Conservation (phyloP, 2,329 filamentous ascomycete species). For the Apiospora kogelbergensis region DNA sequence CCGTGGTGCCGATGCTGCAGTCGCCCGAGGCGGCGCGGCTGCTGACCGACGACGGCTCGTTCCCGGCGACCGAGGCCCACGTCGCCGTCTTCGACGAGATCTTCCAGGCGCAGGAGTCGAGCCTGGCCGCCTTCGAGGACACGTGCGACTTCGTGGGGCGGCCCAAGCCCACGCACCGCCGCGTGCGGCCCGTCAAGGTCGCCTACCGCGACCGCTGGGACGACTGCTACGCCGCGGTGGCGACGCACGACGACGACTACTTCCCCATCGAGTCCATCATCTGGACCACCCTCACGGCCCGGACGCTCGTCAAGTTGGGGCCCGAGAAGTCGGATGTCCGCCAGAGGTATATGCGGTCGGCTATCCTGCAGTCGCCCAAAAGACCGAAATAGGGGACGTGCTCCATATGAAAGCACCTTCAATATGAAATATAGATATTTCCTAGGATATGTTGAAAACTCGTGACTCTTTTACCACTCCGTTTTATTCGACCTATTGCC, state of each 20-base stretch:
- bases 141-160: slow-evolving; percentile 23
- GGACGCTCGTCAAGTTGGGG: slow-evolving; percentile 23
- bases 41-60: background rate
- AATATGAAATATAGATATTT: background rate
- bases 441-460: background rate
- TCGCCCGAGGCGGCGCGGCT: slow-evolving; percentile 1
- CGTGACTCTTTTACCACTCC: background rate
- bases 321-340: slow-evolving; percentile 25
- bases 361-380: slow-evolving; percentile 25
- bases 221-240: slow-evolving; percentile 26
- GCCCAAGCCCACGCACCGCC: slow-evolving; percentile 12
- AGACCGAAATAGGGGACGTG: slow-evolving; percentile 16
- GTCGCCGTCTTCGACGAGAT: background rate
- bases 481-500: background rate
- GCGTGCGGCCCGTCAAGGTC: background rate
- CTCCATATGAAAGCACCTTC: background rate
- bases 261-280: slow-evolving; percentile 11
- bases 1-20: background rate
- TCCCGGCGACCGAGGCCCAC: background rate
- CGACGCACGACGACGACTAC: slow-evolving; percentile 11
- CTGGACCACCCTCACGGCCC: background rate
- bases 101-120: background rate
- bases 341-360: slow-evolving; percentile 26
- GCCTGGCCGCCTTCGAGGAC: slow-evolving; percentile 13
- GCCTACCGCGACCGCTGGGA: slow-evolving; percentile 30